phyloP scores from a whole-genome alignment of 108 stramenopile species.

The Cyclostephanos invisitatus region DNA sequence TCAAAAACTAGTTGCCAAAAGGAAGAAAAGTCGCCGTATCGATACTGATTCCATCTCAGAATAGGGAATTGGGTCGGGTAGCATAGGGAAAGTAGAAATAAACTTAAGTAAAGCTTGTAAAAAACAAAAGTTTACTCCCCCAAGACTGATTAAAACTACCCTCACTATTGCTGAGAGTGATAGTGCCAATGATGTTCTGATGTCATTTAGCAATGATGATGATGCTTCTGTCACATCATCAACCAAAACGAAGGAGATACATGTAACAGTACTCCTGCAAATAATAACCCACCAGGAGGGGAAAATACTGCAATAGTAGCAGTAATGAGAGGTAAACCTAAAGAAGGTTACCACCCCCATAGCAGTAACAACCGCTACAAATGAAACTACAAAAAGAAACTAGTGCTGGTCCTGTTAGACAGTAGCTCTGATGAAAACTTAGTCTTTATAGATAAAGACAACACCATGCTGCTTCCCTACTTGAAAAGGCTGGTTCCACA shows the following conservation, averaged over 20 bases:
- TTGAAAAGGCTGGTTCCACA: constrained; percentile 15
- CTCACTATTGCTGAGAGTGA: not conserved
- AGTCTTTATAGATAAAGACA: constrained; percentile 12
- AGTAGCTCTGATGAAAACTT: constrained; percentile 16
- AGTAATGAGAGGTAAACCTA: not conserved
- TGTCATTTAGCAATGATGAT: not conserved
- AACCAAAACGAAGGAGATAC: no score
- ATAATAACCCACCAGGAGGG: not conserved
- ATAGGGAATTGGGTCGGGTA: no score
- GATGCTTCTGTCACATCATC: no score
- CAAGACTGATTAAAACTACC: constrained; percentile 18
- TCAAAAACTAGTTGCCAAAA: no score
- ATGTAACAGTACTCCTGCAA: no score
- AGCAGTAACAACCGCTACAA: constrained; percentile 8
- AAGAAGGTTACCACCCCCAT: constrained; percentile 1
- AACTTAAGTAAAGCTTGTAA: not conserved
- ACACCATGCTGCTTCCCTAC: constrained; percentile 1
- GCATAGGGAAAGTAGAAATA: no score
- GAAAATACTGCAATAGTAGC: constrained; percentile 13
- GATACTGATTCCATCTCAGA: no score
- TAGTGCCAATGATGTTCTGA: not conserved
- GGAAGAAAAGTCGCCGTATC: no score
- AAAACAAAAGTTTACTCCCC: not conserved
- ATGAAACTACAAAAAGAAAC: not conserved
- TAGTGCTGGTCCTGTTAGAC: constrained; percentile 14